Evolutionary conservation across 805 yeast genomes (phyloP), one percentile per base, ranked within the genome.

Genomic region (Komagataella kurtzmanii): DNA sequence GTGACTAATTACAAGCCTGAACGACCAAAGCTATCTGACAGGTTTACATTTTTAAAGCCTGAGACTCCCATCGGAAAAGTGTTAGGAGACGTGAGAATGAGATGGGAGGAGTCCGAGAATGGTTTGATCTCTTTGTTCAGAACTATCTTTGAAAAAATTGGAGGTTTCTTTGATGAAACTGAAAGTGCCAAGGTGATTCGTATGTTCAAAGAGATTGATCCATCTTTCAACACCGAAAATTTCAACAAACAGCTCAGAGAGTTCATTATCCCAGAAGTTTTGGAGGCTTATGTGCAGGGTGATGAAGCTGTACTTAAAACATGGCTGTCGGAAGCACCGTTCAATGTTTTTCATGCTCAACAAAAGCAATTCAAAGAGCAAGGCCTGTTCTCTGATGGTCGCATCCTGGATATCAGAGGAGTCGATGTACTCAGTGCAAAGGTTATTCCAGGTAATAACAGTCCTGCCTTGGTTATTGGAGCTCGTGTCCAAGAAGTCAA

Each of bases 261-360:
- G 62, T 93, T 83, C 69, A 87, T 93, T 56, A 80, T 93, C 52
- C 99, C 99, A 8, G 99, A 93, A 67, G 80, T 93, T 43, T 73
- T 93, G 61, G 99, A 93, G 63, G 97, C 98, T 6, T 90, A 89
- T 68, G 88, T 88, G 54, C 85, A 85, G 59, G 96, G 96, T 57
- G 97, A 93, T 59, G 91, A 83, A 56, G 75, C 75, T 50, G 83
- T 83, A 18, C 75, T 93, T 65, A 87, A 90, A 67, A 71, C 74
- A 60, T 93, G 99, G 99, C 79, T 93, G 54, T 83, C 95, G 49
- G 99, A 93, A 70, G 98, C 98, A 24, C 97, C 99, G 47, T 91
- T 71, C 72, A 91, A 91, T 65, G 95, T 93, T 54, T 88, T 95
- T 79, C 80, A 85, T 58, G 96, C 97, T 40, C 88, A 86, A 66